Conservation (phyloP, 768 basidiomycete genomes). For the Boletales sp. region DNA sequence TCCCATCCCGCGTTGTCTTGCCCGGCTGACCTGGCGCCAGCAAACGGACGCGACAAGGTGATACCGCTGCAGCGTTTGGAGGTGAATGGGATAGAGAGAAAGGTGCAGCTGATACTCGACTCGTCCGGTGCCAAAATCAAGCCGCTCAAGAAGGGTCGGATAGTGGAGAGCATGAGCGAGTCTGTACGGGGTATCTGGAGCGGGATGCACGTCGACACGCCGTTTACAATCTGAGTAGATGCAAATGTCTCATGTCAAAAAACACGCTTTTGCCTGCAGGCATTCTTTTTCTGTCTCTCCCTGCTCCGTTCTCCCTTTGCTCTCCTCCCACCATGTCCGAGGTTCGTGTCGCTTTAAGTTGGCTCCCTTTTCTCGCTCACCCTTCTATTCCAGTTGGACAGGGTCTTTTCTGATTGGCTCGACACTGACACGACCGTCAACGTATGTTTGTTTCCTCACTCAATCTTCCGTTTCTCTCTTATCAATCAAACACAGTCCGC, state of each 20-base stretch:
- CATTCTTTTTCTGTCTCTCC: constrained; percentile 4
- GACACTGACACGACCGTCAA: constrained; percentile 27
- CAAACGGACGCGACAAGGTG: constrained; percentile 86
- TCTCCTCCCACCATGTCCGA: constrained; percentile 3
- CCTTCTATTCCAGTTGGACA: constrained; percentile 4
- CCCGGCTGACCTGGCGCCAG: constrained; percentile 39
- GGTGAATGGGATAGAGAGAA: constrained; percentile 68
- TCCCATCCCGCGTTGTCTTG: background rate
- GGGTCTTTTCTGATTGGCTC: constrained; percentile 18
- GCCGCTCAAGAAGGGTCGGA: constrained; percentile 59
- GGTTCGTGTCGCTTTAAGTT: constrained; percentile 4
- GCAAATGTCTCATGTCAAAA: constrained; percentile 19
- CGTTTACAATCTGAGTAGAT: constrained; percentile 46
- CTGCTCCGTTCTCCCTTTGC: constrained; percentile 3
- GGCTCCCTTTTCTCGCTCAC: background rate
- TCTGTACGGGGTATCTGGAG: constrained; percentile 88
- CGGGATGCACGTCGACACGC: constrained; percentile 77
- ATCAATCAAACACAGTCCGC: constrained; percentile 12
- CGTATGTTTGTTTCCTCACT: constrained; percentile 14
- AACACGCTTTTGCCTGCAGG: constrained; percentile 33
- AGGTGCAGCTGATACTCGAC: constrained; percentile 80
- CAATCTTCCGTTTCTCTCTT: background rate
- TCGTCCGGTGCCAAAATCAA: constrained; percentile 86
- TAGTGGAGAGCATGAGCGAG: constrained; percentile 77
- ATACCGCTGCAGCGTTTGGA: constrained; percentile 75